Conservation (phyloP, 2,329 filamentous ascomycete genomes). For the Neocucurbitaria cava region DNA sequence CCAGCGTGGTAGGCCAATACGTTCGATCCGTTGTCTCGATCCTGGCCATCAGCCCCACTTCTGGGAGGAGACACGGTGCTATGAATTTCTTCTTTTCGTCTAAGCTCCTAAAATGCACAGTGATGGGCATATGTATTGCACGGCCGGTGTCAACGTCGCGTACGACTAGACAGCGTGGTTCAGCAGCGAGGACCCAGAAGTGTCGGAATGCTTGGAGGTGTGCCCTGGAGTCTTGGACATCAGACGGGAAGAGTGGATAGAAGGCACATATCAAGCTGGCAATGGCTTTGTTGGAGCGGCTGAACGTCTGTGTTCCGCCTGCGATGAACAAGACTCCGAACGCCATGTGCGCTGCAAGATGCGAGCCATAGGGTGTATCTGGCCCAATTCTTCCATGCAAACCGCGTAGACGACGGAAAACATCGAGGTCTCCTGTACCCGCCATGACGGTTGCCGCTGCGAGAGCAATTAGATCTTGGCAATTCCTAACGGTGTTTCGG, state of each 20-base stretch:
- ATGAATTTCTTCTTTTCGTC: constrained; percentile 42
- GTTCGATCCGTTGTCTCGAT: constrained; percentile 69
- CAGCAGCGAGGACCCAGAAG: constrained; percentile 93
- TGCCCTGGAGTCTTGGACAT: constrained; percentile 90
- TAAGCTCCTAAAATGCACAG: constrained; percentile 64
- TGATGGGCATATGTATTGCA: constrained; percentile 76
- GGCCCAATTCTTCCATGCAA: constrained; percentile 86
- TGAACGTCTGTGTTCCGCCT: constrained; percentile 90
- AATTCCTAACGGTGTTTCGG: constrained; percentile 83
- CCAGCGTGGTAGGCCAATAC: constrained; percentile 83
- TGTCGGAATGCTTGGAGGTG: constrained; percentile 97
- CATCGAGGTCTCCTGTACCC: constrained; percentile 85
- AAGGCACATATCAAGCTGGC: constrained; percentile 88
- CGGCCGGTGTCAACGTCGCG: constrained; percentile 86
- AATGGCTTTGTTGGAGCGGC: constrained; percentile 84
- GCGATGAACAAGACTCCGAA: constrained; percentile 90
- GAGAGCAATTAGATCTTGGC: constrained; percentile 85
- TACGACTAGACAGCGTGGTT: constrained; percentile 85
- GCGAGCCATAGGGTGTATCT: constrained; percentile 89
- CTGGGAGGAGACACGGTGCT: constrained; percentile 68
- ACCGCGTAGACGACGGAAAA: constrained; percentile 83
- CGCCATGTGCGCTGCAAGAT: constrained; percentile 90
- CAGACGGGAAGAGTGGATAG: constrained; percentile 89
- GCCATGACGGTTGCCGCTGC: constrained; percentile 91
- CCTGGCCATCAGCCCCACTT: constrained; percentile 67